phyloP scores from a whole-genome alignment of 2,329 filamentous ascomycete genomes.

The Verticillium longisporum region DNA sequence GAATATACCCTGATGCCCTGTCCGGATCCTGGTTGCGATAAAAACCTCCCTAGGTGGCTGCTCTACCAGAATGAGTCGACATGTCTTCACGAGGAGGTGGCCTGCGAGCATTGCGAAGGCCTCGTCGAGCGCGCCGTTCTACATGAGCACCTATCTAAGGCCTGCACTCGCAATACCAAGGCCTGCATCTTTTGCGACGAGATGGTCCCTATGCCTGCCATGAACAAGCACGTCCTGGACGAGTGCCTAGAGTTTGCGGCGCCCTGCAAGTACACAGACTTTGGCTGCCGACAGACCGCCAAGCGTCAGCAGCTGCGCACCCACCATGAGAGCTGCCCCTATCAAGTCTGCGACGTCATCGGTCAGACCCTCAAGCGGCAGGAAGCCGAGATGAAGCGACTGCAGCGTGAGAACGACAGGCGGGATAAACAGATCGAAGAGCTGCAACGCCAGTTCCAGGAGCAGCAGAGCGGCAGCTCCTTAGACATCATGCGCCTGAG shows the following conservation, averaged over 20 bases:
- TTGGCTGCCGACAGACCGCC: constrained; percentile 37
- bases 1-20: constrained; percentile 50
- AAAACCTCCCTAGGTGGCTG: constrained; percentile 44
- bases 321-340: constrained; percentile 43
- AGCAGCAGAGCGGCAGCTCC: constrained; percentile 13
- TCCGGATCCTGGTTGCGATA: constrained; percentile 42
- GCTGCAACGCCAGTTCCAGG: constrained; percentile 25
- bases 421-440: constrained; percentile 26
- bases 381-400: constrained; percentile 37
- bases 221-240: constrained; percentile 38
- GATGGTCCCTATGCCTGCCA: constrained; percentile 33
- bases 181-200: constrained; percentile 43
- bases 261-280: constrained; percentile 39
- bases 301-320: constrained; percentile 31
- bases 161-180: constrained; percentile 39
- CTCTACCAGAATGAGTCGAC: constrained; percentile 27
- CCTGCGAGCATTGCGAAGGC: constrained; percentile 48
- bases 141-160: constrained; percentile 32
- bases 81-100: constrained; percentile 46
- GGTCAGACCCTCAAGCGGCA: constrained; percentile 39
- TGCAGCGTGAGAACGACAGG: constrained; percentile 25
- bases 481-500: constrained; percentile 8
- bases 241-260: constrained; percentile 35
- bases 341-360: constrained; percentile 45
- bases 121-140: constrained; percentile 40